Conservation (phyloP, 306 rosid genomes). For the Fragaria vesca region DNA sequence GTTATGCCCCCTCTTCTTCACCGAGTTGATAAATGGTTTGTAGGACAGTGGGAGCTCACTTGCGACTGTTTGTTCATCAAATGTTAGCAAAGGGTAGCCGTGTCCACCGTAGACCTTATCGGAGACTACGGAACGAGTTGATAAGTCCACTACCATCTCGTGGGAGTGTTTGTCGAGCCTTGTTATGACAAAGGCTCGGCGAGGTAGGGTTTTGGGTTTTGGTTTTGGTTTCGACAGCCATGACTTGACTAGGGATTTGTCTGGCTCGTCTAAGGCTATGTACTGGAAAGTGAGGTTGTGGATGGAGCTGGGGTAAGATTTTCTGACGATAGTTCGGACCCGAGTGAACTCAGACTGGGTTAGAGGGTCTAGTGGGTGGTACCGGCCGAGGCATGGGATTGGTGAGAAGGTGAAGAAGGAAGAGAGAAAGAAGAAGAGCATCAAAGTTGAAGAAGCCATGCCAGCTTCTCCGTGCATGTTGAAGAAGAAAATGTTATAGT, state of each 20-base stretch:
- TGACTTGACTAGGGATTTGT: constrained; percentile 42
- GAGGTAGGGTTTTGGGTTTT: constrained; percentile 25
- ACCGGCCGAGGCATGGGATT: background rate
- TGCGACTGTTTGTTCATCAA: constrained; percentile 16
- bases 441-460: constrained; percentile 12
- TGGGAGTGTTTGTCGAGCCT: constrained; percentile 38
- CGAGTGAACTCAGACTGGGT: constrained; percentile 31
- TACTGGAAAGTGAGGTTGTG: constrained; percentile 46
- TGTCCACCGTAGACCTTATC: constrained; percentile 7
- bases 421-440: background rate
- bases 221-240: constrained; percentile 35
- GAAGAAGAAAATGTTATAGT: background rate
- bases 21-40: constrained; percentile 25
- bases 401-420: constrained; percentile 7
- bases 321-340: constrained; percentile 29
- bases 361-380: constrained; percentile 57
- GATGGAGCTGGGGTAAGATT: constrained; percentile 14
- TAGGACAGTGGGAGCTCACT: constrained; percentile 18
- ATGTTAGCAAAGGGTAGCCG: constrained; percentile 16
- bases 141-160: constrained; percentile 24
- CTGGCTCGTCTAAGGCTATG: constrained; percentile 53
- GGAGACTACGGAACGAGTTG: constrained; percentile 6
- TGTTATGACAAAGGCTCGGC: constrained; percentile 43
- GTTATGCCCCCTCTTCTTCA: constrained; percentile 30
- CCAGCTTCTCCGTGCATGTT: background rate